phyloP scores from a whole-genome alignment of 805 yeast genomes.

The Saccharomycopsis selenospora region DNA sequence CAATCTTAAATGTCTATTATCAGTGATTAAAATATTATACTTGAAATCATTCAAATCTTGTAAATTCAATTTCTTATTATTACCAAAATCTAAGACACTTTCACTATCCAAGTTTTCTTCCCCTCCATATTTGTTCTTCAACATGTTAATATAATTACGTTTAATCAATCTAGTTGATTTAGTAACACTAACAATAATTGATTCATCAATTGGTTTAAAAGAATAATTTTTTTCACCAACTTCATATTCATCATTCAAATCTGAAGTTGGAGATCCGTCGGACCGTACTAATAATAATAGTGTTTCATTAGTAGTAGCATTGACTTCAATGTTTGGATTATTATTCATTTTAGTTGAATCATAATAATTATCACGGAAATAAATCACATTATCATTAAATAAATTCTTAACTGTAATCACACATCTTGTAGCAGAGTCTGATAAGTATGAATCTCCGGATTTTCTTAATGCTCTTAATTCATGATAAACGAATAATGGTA shows the following conservation, averaged over 20 bases:
- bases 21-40: conserved; percentile 61
- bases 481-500: conserved; percentile 69
- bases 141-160: conserved; percentile 9
- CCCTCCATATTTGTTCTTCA: conserved; percentile 10
- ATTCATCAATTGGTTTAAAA: conserved; percentile 19
- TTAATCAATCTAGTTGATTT: conserved; percentile 13
- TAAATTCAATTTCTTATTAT: conserved; percentile 28
- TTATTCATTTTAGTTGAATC: neutral
- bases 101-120: conserved; percentile 6
- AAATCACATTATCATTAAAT: conserved; percentile 35
- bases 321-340: neutral
- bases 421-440: conserved; percentile 76
- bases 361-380: conserved; percentile 8
- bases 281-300: conserved; percentile 15
- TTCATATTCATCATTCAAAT: conserved; percentile 11
- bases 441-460: conserved; percentile 62
- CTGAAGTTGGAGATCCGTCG: conserved; percentile 13
- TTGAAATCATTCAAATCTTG: conserved; percentile 39
- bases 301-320: conserved; percentile 3
- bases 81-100: conserved; percentile 9
- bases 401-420: conserved; percentile 67
- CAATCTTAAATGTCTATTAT: conserved; percentile 64
- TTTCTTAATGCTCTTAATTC: conserved; percentile 65
- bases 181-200: conserved; percentile 12
- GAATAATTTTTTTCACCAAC: conserved; percentile 11